These are phyloP conservation scores for Mortierella sp. DNA, from an alignment of 371 early-diverging fungal genomes.

Conservation along the genomic window DNA sequence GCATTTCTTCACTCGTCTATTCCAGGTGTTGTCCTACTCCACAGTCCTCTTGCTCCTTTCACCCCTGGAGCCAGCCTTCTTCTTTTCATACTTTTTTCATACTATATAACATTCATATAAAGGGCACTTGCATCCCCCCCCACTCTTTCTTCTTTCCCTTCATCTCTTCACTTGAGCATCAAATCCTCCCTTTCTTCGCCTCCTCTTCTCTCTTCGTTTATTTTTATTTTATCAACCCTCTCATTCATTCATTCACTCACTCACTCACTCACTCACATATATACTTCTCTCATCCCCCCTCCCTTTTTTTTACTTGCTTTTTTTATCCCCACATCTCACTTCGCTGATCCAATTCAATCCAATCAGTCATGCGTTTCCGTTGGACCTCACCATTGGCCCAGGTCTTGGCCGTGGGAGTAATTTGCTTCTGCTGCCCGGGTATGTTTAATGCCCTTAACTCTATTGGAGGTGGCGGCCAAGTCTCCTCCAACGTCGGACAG, in stretches of 20 bases:
- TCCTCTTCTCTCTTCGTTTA: constrained; percentile 59
- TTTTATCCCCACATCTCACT: no score
- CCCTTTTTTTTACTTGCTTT: no score
- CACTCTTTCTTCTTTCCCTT: not conserved
- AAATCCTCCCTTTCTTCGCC: not conserved
- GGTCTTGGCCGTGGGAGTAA: constrained; percentile 76
- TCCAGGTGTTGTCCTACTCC: no score
- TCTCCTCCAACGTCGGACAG: constrained; percentile 73
- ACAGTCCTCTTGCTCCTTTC: no score
- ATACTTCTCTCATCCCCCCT: no score
- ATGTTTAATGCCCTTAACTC: constrained; percentile 89
- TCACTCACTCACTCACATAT: no score
- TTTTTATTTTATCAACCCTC: no score
- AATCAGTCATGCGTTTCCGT: constrained; percentile 57
- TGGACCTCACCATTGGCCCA: constrained; percentile 76
- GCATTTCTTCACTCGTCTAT: no score
- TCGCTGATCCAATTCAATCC: no score
- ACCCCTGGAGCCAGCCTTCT: no score
- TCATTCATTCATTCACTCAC: no score
- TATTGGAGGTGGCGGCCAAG: constrained; percentile 78
- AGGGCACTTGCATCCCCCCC: not conserved
- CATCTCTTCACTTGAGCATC: not conserved
- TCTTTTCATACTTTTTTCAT: no score
- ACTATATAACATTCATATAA: not conserved
- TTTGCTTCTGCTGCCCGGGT: constrained; percentile 84